Evolutionary conservation across 1,284 basidiomycete species (phyloP), one percentile per base, ranked within the genome.

Genomic region (Ustilago esculenta): DNA sequence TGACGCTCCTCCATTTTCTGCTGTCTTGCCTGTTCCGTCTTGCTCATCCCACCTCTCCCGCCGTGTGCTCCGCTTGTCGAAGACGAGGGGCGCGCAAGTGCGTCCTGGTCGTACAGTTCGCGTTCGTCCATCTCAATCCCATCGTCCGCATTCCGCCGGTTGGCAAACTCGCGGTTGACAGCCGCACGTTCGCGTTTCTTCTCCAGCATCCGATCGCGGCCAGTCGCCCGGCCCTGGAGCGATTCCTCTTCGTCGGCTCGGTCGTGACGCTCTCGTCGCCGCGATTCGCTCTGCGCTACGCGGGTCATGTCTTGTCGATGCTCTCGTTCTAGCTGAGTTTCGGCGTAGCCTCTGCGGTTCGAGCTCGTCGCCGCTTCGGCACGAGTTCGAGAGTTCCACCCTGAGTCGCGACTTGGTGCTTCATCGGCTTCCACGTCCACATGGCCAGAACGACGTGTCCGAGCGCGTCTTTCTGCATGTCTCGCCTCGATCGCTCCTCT

Each of bases 111-210:
- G 42, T 65, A 53, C 18, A 72, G 45, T 20, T 60, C 54, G 2
- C 48, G 36, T 18, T 72, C 70, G 44, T 69, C 65, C 34, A 72
- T 35, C 17, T 71, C 75, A n/a, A 77, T 34, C 3, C 67, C 70
- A 43, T 73, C 75, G 42, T 73, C 71, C 1, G 40, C 47, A 9
- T 55, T 34, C 5, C 37, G 32, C 1, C 75, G 67, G 23, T 66
- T 43, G 24, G 70, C 71, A 41, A 75, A 73, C 6, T 60, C 64
- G 23, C 75, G 63, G 23, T 75, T 55, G 35, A 25, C 33, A 0
- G 51, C 57, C 4, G 53, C 58, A 5, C 37, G 14, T 21, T 67
- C 55, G 0, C 64, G 43, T 33, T 54, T 58, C 29, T 56, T 51
- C 43, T 77, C 75, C 15, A 60, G 11, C 40, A 64, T 21, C 8